Evolutionary conservation across 2,329 filamentous ascomycete genomes (phyloP), one percentile per base, ranked within the genome.

Genomic region (Verticillium nonalfalfae): DNA sequence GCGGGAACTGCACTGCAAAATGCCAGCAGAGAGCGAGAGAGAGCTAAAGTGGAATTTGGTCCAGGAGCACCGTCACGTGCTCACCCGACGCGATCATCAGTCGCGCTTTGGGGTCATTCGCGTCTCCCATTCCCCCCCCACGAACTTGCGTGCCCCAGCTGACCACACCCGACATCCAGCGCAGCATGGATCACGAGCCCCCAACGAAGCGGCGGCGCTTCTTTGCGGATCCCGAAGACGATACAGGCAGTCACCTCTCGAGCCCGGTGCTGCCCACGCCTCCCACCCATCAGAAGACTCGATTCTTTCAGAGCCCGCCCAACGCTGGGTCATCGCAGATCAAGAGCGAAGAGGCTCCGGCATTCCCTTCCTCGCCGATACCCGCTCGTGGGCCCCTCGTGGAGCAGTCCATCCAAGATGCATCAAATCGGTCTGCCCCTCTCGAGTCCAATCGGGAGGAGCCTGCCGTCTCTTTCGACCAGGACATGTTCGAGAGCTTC

Each of bases 401-500:
- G 61, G 65, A 68, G 38, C 66, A 67, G 52, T 61, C 64, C 5
- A 59, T 64, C 40, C 62, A 68, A 56, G 58, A 68, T 64, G 64
- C 62, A 10, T 61, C 68, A 11, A 68, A 66, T 55, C 50, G 36
- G 40, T 35, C 56, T 18, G 38, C 60, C 40, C 54, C 60, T 7
- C 57, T 64, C 58, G 61, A 61, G 7, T 63, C 62, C 9, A 63
- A 66, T 14, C 59, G 70, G 59, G 68, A 70, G 33, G 61, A 70
- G 2, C 67, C 72, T 3, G 63, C 72, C 0, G 62, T 76, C 34
- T 71, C 72, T 1, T 89, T 90, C 63, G 84, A 89, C 65, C 75
- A 80, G 61, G 78, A 78, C 36, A 79, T 77, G 0, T 87, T 90
- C 60, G 81, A 88, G 67, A 77, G 74, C 61, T 82, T 90, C 63